These are phyloP conservation scores for Arthrinium puccinioides DNA, from an alignment of 2,329 filamentous ascomycete species.

Conservation along the genomic window DNA sequence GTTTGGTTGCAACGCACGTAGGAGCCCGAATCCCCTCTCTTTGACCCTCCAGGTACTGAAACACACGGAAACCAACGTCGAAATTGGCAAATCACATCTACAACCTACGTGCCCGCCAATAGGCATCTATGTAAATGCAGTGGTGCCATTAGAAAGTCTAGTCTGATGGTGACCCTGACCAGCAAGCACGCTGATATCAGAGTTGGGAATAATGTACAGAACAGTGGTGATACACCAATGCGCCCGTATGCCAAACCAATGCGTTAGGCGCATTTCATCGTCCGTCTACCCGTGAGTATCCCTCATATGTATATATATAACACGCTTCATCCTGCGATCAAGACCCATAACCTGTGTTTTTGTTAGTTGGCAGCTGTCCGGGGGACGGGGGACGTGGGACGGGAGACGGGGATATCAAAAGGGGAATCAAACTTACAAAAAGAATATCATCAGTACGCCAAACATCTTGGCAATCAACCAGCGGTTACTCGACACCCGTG, in stretches of 20 bases:
- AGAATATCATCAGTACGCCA: constrained; percentile 92
- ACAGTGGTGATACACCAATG: constrained; percentile 1
- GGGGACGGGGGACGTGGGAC: no score
- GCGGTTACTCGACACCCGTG: constrained; percentile 83
- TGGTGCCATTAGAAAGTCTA: constrained; percentile 3
- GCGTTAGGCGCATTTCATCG: not conserved
- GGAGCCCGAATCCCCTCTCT: no score
- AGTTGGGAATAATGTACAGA: constrained; percentile 4
- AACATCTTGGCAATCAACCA: constrained; percentile 88
- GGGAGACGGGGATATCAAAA: not conserved
- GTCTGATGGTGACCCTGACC: no score
- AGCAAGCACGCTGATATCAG: no score
- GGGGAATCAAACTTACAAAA: constrained; percentile 42
- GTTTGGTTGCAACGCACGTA: no score
- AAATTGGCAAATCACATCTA: no score
- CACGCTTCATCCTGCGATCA: constrained; percentile 47
- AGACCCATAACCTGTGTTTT: constrained; percentile 58
- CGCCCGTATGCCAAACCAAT: not conserved
- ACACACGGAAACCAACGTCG: no score
- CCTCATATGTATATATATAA: no score
- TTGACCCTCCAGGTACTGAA: no score
- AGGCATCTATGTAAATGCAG: no score
- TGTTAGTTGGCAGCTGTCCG: no score
- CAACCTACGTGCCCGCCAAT: no score
- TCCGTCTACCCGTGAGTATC: not conserved